These are phyloP conservation scores for Paecilomyces variotii DNA, from an alignment of 2,329 filamentous ascomycete species.

Conservation along the genomic window DNA sequence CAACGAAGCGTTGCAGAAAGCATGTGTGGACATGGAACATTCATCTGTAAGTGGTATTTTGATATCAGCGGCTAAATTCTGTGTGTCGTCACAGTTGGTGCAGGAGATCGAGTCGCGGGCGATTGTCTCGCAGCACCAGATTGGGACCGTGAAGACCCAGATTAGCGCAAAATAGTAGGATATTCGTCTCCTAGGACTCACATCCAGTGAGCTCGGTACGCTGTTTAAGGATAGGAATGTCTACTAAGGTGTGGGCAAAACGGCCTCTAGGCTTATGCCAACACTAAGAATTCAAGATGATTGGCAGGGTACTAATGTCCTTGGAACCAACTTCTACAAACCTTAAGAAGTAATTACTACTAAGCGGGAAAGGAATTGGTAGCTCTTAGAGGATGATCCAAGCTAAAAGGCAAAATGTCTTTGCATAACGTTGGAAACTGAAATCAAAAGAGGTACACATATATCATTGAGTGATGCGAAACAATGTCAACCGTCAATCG, in stretches of 20 bases:
- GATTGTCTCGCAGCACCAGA: conserved; percentile 81
- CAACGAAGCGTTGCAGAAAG: conserved; percentile 20
- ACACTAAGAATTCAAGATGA: too few species aligned
- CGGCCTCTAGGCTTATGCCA: conserved; percentile 38
- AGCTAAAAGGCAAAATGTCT: too few species aligned
- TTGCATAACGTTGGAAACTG: too few species aligned
- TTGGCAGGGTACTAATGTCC: too few species aligned
- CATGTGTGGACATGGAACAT: neutral
- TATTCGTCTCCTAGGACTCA: conserved; percentile 79
- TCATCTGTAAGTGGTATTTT: neutral
- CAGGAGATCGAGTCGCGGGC: conserved; percentile 92
- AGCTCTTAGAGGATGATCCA: too few species aligned
- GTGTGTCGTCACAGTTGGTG: conserved; percentile 58
- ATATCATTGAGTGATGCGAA: too few species aligned
- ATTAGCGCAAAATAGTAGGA: conserved; percentile 81
- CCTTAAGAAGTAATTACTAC: too few species aligned
- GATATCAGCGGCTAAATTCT: neutral
- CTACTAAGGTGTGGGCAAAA: conserved; percentile 95
- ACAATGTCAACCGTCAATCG: too few species aligned
- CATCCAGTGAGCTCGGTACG: conserved; percentile 68
- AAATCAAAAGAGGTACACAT: too few species aligned
- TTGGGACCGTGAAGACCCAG: conserved; percentile 75
- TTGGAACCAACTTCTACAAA: too few species aligned
- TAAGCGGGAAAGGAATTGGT: too few species aligned
- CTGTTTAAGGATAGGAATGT: conserved; percentile 69